A percentile compares a stretch with the other conserved stretches of the same genome.
Evolutionary conservation across 768 basidiomycete genomes (phyloP).

Genomic region (Serendipita indica): DNA sequence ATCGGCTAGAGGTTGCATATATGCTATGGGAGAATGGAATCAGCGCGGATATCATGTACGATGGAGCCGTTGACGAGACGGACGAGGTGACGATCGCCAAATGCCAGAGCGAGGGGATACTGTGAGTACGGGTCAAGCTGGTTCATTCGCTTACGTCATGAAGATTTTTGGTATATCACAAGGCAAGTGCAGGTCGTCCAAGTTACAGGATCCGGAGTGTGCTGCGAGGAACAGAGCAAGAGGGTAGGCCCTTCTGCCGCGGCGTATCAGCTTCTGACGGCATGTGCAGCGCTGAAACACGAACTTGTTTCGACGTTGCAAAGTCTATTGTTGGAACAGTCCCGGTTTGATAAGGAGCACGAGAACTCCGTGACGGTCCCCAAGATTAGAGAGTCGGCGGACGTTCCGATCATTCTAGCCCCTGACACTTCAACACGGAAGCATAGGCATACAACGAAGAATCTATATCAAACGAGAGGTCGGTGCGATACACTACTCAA

Average conservation of each 20-base stretch:
- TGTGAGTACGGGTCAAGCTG: slow-evolving; percentile 33
- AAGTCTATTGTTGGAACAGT: slow-evolving; percentile 66
- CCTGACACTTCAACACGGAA: slow-evolving; percentile 60
- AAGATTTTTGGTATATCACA: slow-evolving; percentile 40
- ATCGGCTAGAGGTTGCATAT: slow-evolving; percentile 61
- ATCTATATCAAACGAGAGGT: slow-evolving; percentile 26
- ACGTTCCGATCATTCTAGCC: slow-evolving; percentile 49
- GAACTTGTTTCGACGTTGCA: slow-evolving; percentile 65
- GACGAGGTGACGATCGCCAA: slow-evolving; percentile 49
- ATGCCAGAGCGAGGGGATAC: slow-evolving; percentile 67
- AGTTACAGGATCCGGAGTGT: slow-evolving; percentile 77
- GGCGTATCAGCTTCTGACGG: background rate
- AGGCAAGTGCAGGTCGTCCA: slow-evolving; percentile 40
- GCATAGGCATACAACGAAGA: slow-evolving; percentile 40
- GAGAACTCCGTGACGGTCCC: slow-evolving; percentile 25
- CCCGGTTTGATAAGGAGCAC: slow-evolving; percentile 43
- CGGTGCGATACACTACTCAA: background rate
- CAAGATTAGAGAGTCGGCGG: slow-evolving; percentile 24
- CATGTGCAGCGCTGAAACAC: slow-evolving; percentile 39
- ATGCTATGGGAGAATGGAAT: slow-evolving; percentile 70
- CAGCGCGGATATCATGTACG: slow-evolving; percentile 81
- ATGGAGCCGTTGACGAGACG: slow-evolving; percentile 44
- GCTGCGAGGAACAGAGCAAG: slow-evolving; percentile 59
- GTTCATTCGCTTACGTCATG: background rate
- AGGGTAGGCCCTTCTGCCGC: slow-evolving; percentile 32